Conservation (phyloP, 352 stramenopile genomes). For the Phytopythium montanum region DNA sequence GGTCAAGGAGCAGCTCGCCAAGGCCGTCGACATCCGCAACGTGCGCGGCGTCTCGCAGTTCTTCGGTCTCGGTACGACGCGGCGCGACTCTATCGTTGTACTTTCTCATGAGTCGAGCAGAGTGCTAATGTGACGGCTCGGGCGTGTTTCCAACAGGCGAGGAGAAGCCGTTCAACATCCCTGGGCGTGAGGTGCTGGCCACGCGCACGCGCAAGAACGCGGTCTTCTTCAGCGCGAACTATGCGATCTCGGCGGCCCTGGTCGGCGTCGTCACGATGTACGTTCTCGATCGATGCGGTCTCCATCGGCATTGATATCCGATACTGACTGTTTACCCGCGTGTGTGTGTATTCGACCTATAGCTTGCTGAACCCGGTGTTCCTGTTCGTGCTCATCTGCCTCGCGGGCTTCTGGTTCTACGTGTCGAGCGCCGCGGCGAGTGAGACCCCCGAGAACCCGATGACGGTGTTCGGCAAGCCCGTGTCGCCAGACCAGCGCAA, state of each 20-base stretch:
- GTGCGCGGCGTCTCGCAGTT: slow-evolving; percentile 78
- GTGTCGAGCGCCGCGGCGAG: slow-evolving; percentile 61
- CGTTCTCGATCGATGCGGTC: neutral
- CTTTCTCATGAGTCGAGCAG: neutral
- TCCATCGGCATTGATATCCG: too few species aligned
- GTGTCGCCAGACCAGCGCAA: slow-evolving; percentile 76
- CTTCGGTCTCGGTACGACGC: slow-evolving; percentile 62
- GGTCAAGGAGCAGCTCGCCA: slow-evolving; percentile 58
- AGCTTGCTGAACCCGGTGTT: slow-evolving; percentile 86
- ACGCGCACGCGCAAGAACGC: slow-evolving; percentile 74
- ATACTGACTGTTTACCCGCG: neutral
- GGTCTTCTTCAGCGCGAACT: slow-evolving; percentile 84
- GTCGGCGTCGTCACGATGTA: slow-evolving; percentile 85
- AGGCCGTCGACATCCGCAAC: slow-evolving; percentile 71
- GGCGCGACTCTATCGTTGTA: neutral
- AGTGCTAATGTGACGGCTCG: neutral
- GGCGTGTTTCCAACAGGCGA: slow-evolving; percentile 36
- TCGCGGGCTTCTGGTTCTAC: slow-evolving; percentile 81
- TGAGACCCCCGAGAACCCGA: slow-evolving; percentile 68
- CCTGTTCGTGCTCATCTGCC: slow-evolving; percentile 83
- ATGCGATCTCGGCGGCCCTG: slow-evolving; percentile 68
- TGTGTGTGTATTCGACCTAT: neutral
- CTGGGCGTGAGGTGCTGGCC: slow-evolving; percentile 53
- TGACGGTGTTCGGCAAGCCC: slow-evolving; percentile 66
- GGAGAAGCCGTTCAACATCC: slow-evolving; percentile 85